A percentile compares a stretch with the other conserved stretches of the same genome.
These are phyloP conservation scores for Dendrothele bispora DNA, from an alignment of 768 basidiomycete genomes.

Conservation along the genomic window DNA sequence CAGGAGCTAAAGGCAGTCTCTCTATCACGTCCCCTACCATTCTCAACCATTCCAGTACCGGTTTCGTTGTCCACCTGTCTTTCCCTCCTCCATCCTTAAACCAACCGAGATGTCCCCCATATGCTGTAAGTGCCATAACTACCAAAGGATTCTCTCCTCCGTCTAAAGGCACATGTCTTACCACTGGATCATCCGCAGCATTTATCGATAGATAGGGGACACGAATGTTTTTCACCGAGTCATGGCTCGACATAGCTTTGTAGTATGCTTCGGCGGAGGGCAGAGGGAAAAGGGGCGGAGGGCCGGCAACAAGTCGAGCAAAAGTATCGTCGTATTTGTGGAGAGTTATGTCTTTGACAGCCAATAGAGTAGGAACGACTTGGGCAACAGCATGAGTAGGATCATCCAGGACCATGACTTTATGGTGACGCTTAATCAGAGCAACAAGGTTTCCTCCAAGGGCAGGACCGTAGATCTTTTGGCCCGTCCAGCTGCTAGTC, in stretches of 20 bases:
- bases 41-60: conserved; percentile 39
- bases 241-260: conserved; percentile 57
- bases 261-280: conserved; percentile 47
- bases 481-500: conserved; percentile 34
- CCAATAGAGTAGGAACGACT: conserved; percentile 9
- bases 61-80: conserved; percentile 43
- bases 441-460: conserved; percentile 52
- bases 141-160: conserved; percentile 53
- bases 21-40: conserved; percentile 7
- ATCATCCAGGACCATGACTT: conserved; percentile 32
- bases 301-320: conserved; percentile 42
- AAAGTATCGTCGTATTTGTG: conserved; percentile 39
- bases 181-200: conserved; percentile 77
- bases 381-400: conserved; percentile 28
- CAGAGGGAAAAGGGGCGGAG: conserved; percentile 43
- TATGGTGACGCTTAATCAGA: conserved; percentile 33
- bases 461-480: conserved; percentile 45
- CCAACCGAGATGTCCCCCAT: conserved; percentile 85
- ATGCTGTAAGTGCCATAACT: conserved; percentile 58
- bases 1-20: no score
- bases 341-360: conserved; percentile 31
- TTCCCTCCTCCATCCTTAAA: conserved; percentile 52
- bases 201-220: conserved; percentile 79
- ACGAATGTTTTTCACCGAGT: conserved; percentile 54
- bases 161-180: conserved; percentile 60